Conservation (phyloP, 352 stramenopile species). For the Aphanomyces invadans region DNA sequence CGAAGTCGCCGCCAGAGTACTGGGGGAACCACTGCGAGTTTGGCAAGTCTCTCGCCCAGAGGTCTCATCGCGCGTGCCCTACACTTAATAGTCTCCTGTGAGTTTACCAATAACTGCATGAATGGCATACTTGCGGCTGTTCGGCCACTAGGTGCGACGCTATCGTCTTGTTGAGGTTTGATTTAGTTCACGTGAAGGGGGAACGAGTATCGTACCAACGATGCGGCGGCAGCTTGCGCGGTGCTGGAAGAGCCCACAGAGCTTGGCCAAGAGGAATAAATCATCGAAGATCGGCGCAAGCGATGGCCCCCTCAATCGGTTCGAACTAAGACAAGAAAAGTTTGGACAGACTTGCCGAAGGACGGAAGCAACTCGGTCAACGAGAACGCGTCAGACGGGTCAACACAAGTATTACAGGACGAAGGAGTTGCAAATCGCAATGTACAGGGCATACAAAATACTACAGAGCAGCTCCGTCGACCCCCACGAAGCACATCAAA, state of each 20-base stretch:
- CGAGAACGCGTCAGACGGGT: slow-evolving; percentile 72
- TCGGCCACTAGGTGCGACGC: too few relatives aligned
- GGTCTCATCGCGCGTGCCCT: slow-evolving; percentile 82
- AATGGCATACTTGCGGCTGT: too few relatives aligned
- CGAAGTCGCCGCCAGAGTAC: background rate
- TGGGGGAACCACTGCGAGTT: slow-evolving; percentile 37
- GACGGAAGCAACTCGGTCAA: slow-evolving; percentile 62
- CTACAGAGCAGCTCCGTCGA: slow-evolving; percentile 63
- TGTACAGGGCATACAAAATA: slow-evolving; percentile 72
- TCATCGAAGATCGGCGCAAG: slow-evolving; percentile 57
- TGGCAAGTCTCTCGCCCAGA: slow-evolving; percentile 79
- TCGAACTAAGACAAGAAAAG: too few relatives aligned
- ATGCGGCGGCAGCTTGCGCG: background rate
- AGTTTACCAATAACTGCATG: too few relatives aligned
- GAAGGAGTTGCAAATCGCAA: slow-evolving; percentile 63
- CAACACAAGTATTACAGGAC: slow-evolving; percentile 73
- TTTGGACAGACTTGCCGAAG: slow-evolving; percentile 48
- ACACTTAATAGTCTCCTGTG: background rate
- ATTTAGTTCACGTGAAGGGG: too few relatives aligned
- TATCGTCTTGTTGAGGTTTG: too few relatives aligned
- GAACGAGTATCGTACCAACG: too few relatives aligned
- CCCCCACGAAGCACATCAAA: slow-evolving; percentile 70
- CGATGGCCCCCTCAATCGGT: slow-evolving; percentile 36
- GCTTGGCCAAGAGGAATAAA: slow-evolving; percentile 72
- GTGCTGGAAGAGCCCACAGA: slow-evolving; percentile 81